These are phyloP conservation scores for Chlorokybus atmophyticus DNA, from an alignment of 139 green algal genomes.

Conservation along the genomic window DNA sequence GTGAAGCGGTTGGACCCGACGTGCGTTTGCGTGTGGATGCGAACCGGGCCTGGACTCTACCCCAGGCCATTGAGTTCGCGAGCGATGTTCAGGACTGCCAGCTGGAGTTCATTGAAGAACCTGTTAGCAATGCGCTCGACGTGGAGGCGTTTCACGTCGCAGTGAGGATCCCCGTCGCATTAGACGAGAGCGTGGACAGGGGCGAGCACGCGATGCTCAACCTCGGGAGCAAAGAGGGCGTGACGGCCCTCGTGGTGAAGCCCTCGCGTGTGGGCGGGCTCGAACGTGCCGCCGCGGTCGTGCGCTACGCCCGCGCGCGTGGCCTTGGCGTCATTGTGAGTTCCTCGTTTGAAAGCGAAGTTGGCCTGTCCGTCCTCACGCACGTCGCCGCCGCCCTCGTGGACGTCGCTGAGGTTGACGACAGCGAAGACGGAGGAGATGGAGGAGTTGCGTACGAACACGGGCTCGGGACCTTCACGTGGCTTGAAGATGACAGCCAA, in stretches of 20 bases:
- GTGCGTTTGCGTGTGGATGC: slow-evolving; percentile 70
- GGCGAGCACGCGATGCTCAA: slow-evolving; percentile 12
- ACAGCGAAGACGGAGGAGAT: not conserved
- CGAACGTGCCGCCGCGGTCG: slow-evolving; percentile 4
- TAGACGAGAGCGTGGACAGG: slow-evolving; percentile 79
- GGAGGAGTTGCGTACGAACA: too few species aligned
- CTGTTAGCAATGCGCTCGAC: slow-evolving; percentile 37
- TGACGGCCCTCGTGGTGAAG: slow-evolving; percentile 22
- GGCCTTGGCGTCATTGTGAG: slow-evolving; percentile 17
- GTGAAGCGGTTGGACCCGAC: slow-evolving; percentile 36
- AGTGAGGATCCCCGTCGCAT: slow-evolving; percentile 47
- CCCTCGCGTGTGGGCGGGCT: slow-evolving; percentile 26
- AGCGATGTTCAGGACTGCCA: not conserved
- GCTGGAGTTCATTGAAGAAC: slow-evolving; percentile 51
- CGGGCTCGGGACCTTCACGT: not conserved
- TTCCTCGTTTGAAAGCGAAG: slow-evolving; percentile 23
- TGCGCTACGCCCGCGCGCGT: not conserved
- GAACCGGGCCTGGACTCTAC: slow-evolving; percentile 69
- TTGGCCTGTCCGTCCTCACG: slow-evolving; percentile 14
- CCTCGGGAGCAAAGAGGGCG: slow-evolving; percentile 1
- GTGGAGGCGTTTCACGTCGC: slow-evolving; percentile 42
- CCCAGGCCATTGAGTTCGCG: slow-evolving; percentile 47
- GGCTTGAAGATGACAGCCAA: not conserved
- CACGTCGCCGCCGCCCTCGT: slow-evolving; percentile 13
- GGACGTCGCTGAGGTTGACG: not conserved